Percentiles rank a stretch among this genome's conserved stretches.
phyloP scores from a whole-genome alignment of 768 basidiomycete genomes.

The Clavaria fumosa region DNA sequence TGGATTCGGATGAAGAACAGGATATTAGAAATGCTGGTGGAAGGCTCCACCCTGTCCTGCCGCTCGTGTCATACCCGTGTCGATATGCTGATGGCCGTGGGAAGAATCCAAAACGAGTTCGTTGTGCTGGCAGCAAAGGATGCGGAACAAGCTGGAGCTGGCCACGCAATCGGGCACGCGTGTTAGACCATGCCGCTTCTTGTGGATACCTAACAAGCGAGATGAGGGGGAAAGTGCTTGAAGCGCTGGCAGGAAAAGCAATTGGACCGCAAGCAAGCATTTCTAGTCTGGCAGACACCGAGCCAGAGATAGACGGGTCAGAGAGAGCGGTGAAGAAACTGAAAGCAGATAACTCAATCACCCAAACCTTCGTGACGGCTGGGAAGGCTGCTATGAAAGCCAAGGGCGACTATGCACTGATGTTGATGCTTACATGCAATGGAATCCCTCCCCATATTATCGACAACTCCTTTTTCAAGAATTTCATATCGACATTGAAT shows the following conservation, averaged over 20 bases:
- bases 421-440: conserved; percentile 6
- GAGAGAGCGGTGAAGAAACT: neutral
- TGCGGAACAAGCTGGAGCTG: conserved; percentile 4
- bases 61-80: conserved; percentile 1
- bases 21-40: conserved; percentile 1
- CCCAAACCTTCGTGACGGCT: neutral
- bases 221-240: neutral
- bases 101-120: neutral
- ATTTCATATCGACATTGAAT: conserved; percentile 4
- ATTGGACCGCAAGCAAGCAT: neutral
- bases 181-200: conserved; percentile 3
- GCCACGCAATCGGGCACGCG: neutral
- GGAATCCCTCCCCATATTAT: conserved; percentile 7
- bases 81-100: neutral
- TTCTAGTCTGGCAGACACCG: too few species aligned
- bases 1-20: neutral
- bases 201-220: conserved; percentile 2
- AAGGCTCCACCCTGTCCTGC: conserved; percentile 1
- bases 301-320: neutral
- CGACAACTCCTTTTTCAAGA: conserved; percentile 7
- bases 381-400: conserved; percentile 4
- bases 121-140: conserved; percentile 4
- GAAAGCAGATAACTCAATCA: neutral
- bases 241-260: conserved; percentile 2
- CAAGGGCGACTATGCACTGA: conserved; percentile 3